Percentiles rank a stretch among this genome's conserved stretches.
phyloP scores from a whole-genome alignment of 352 stramenopile species.

The Pythium aquatile region DNA sequence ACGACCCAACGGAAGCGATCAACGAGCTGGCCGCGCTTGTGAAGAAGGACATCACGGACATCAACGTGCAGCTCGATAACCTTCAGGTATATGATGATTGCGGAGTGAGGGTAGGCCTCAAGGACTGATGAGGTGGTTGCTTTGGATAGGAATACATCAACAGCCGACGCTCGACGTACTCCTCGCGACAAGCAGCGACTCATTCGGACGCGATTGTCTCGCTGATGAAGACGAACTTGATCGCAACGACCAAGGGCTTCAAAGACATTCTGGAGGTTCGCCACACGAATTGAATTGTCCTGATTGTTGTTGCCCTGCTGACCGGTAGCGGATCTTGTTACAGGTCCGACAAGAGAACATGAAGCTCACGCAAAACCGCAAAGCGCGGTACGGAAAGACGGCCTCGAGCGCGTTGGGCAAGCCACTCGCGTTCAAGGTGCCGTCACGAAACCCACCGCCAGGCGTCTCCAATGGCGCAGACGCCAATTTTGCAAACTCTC shows the following conservation, averaged over 20 bases:
- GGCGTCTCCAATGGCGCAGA: conserved; percentile 19
- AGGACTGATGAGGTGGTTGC: not conserved
- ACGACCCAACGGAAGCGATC: conserved; percentile 80
- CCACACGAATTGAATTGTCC: not conserved
- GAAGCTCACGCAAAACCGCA: conserved; percentile 81
- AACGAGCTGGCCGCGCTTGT: conserved; percentile 79
- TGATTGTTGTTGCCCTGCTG: not conserved
- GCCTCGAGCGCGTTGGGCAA: conserved; percentile 70
- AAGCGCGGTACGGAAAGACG: conserved; percentile 73
- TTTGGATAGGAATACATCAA: conserved; percentile 61
- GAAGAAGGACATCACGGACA: conserved; percentile 87
- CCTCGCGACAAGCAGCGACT: conserved; percentile 68
- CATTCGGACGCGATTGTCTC: conserved; percentile 83
- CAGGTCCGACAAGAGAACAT: conserved; percentile 83
- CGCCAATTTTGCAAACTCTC: conserved; percentile 43
- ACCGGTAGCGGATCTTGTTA: not conserved
- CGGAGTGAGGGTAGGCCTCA: not conserved
- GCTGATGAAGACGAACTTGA: conserved; percentile 84
- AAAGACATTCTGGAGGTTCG: conserved; percentile 78
- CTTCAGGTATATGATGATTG: conserved; percentile 36
- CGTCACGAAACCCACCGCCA: conserved; percentile 15
- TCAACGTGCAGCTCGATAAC: conserved; percentile 85
- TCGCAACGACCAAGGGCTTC: conserved; percentile 75
- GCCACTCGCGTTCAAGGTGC: conserved; percentile 64
- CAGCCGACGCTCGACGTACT: conserved; percentile 53